Conservation (phyloP, 352 stramenopile species). For the Phytophthora lateralis region DNA sequence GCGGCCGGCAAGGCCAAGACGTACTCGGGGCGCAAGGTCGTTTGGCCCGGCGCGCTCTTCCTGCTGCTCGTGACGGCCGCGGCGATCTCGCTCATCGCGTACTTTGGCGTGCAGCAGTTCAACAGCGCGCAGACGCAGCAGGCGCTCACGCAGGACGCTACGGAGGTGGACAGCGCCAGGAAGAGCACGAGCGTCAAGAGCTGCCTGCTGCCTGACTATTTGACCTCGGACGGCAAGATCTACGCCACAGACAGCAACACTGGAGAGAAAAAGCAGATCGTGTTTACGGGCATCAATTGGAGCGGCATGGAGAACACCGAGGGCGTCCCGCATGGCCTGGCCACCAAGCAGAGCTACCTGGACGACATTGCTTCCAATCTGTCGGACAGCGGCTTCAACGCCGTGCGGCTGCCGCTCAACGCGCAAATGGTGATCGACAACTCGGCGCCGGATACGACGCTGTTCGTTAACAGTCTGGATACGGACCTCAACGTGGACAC, state of each 20-base stretch:
- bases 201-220: slow-evolving; percentile 76
- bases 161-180: slow-evolving; percentile 23
- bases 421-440: slow-evolving; percentile 85
- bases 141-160: slow-evolving; percentile 57
- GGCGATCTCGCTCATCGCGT: slow-evolving; percentile 62
- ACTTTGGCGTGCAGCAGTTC: slow-evolving; percentile 66
- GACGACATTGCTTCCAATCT: slow-evolving; percentile 76
- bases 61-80: slow-evolving; percentile 57
- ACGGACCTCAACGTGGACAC: slow-evolving; percentile 70
- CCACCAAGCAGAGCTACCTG: slow-evolving; percentile 66
- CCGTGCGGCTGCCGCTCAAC: slow-evolving; percentile 79
- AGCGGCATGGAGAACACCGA: slow-evolving; percentile 87
- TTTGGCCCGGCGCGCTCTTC: slow-evolving; percentile 82
- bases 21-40: slow-evolving; percentile 73
- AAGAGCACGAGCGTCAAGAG: slow-evolving; percentile 46
- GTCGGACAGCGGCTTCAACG: slow-evolving; percentile 71
- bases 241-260: slow-evolving; percentile 61
- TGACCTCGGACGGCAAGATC: slow-evolving; percentile 60
- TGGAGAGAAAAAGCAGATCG: slow-evolving; percentile 60
- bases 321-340: slow-evolving; percentile 77
- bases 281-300: slow-evolving; percentile 90
- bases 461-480: slow-evolving; percentile 66
- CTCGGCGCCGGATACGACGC: slow-evolving; percentile 57
- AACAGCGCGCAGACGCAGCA: slow-evolving; percentile 72
- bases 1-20: slow-evolving; percentile 22